Base-by-base conservation (phyloP, 345 rosid species). In the Carallia brachiata region DNA sequence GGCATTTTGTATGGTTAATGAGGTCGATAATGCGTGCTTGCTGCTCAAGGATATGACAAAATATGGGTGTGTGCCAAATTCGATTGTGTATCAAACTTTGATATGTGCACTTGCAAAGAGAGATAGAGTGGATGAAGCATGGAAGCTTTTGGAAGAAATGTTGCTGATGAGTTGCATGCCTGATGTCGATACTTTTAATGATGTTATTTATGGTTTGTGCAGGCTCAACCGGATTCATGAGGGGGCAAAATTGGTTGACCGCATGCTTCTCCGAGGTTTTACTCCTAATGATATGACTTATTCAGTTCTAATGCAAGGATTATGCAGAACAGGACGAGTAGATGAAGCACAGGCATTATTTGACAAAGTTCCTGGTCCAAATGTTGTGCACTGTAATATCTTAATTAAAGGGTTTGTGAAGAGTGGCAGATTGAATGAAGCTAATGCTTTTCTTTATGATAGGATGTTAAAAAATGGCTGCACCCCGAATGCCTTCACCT, bases 51-150 rank as follows among this genome's bases (percentile, higher is more conserved):
- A 94, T 64, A 91, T 89, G 96, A 87, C 87, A 0, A 88, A 79
- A 74, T 82, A 94, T 73, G 96, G 97, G 61, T 94, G 98, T 31
- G 95, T 86, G 18, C 97, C 96, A 0, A 89, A 86, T 80, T 87
- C 97, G 0, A 66, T 83, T 40, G 84, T 94, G 64, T 94, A 91
- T 75, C 90, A 87, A 76, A 87, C 90, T 62, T 81, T 94, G 57
- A 94, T 91, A 65, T 91, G 88, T 72, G 90, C 96, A 1, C 78
- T 91, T 70, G 84, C 89, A 0, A 85, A 87, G 83, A 75, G 79
- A 54, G 78, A 80, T 56, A 76, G 93, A 79, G 87, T 91, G 63
- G 79, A 86, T 59, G 97, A 94, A 52, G 86, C 93, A 6, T 71
- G 82, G 74, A 87, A 76, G 65, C 85, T 87, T 70, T 70, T 94